Conservation (phyloP, 225 moss, liverwort and hornwort genomes). For the Bryoerythrophyllum caledonicum region DNA sequence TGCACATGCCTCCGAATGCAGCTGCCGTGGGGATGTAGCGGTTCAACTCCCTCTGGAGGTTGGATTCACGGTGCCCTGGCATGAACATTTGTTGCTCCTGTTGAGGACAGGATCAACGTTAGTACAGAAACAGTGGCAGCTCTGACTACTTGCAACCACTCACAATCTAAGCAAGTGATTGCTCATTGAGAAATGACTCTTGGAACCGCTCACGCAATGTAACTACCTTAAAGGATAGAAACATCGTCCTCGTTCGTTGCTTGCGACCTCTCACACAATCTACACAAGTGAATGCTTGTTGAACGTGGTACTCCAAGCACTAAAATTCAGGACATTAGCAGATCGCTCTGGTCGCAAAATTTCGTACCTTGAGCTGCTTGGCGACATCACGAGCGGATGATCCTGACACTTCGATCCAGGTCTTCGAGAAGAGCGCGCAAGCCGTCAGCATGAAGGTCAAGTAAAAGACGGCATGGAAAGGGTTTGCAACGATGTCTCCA, state of each 20-base stretch:
- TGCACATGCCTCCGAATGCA: conserved; percentile 95
- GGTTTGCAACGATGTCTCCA: conserved; percentile 84
- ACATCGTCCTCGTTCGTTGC: too few relatives aligned
- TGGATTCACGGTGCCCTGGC: conserved; percentile 97
- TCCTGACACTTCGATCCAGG: conserved; percentile 96
- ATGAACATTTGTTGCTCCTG: conserved; percentile 99
- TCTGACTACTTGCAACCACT: not conserved
- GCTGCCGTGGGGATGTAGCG: conserved; percentile 96
- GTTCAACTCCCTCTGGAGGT: conserved; percentile 90
- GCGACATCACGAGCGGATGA: conserved; percentile 87
- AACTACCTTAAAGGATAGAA: too few relatives aligned
- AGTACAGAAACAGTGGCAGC: not conserved
- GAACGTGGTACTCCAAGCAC: too few relatives aligned
- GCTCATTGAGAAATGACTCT: not conserved
- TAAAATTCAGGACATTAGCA: not conserved
- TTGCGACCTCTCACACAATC: too few relatives aligned
- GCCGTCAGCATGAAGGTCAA: conserved; percentile 96
- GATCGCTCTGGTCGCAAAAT: not conserved
- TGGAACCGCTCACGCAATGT: not conserved
- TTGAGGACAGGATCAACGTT: not conserved
- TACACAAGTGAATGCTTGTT: too few relatives aligned
- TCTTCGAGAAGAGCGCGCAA: conserved; percentile 96
- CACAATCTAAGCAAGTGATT: not conserved
- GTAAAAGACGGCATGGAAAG: conserved; percentile 95
- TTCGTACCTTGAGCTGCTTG: conserved; percentile 70